phyloP scores from a whole-genome alignment of 345 rosid species.

The Hevea brasiliensis region DNA sequence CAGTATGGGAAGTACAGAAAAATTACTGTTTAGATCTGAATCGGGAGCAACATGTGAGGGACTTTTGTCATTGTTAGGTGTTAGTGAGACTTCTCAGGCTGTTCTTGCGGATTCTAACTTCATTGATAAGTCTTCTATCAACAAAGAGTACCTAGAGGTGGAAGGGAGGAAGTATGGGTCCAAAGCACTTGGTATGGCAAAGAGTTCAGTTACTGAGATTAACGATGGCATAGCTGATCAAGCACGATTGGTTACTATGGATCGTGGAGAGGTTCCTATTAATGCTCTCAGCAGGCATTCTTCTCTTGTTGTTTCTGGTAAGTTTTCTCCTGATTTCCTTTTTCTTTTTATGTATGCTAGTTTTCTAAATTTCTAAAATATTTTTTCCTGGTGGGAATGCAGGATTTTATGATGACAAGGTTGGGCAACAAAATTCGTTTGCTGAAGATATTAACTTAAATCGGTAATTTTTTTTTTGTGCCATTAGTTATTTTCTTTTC shows the following conservation, averaged over 20 bases:
- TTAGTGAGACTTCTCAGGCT: slow-evolving; percentile 31
- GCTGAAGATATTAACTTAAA: slow-evolving; percentile 36
- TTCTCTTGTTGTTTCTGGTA: slow-evolving; percentile 40
- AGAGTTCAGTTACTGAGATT: slow-evolving; percentile 37
- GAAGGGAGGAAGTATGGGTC: slow-evolving; percentile 36
- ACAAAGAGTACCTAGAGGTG: slow-evolving; percentile 33
- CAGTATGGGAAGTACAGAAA: slow-evolving; percentile 33
- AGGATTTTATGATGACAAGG: slow-evolving; percentile 42
- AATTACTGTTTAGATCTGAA: slow-evolving; percentile 37
- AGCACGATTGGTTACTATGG: slow-evolving; percentile 32
- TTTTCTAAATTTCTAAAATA: too few species aligned
- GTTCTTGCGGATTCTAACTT: slow-evolving; percentile 32
- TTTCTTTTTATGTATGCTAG: too few species aligned
- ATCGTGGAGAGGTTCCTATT: slow-evolving; percentile 27
- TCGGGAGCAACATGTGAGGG: slow-evolving; percentile 32
- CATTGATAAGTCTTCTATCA: slow-evolving; percentile 27
- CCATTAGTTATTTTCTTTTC: too few species aligned
- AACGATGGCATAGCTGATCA: slow-evolving; percentile 38
- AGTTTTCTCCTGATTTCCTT: not conserved
- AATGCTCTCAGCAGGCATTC: slow-evolving; percentile 40
- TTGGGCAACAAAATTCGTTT: slow-evolving; percentile 31
- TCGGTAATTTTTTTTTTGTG: slow-evolving; percentile 35
- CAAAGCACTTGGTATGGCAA: slow-evolving; percentile 31
- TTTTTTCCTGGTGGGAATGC: slow-evolving; percentile 31
- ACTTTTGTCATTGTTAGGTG: slow-evolving; percentile 26